Base-by-base conservation (phyloP, 2,329 filamentous ascomycete genomes). In the Chaetomium olivaceum region DNA sequence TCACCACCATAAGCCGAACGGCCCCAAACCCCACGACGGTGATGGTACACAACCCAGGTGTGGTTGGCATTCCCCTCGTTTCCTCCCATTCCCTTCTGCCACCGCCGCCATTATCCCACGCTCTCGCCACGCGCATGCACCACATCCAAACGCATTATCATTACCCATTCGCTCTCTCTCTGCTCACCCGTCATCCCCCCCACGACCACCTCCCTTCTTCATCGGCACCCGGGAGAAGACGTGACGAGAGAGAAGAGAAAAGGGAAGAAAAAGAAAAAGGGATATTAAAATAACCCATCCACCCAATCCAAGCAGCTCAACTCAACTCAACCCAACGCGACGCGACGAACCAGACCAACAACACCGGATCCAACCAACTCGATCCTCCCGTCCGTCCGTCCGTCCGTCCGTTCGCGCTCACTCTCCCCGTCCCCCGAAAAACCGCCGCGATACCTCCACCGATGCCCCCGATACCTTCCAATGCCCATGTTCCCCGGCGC, bases 71-170 rank as follows among this genome's bases (percentile, higher is more conserved):
- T 36, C 29, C 29, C n/a, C n/a, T 48, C 43, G 2, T n/a, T 48
- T 48, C 19, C 7, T 21, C 43, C 7, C 16, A 12, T 46, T 8
- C 19, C 29, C 29, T 56, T n/a, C 33, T 56, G 4, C 36, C 33
- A 19, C 9, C 31, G 7, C 21, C 46, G 11, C 12, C n/a, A 23
- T 19, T 16, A 2, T 12, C 43, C 43, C 19, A 39, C 16, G 1
- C 43, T 23, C 16, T 39, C 39, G 16, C 12, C 39, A 23, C 48
- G 16, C 48, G 12, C 21, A 51, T 27, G 21, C 48, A 51, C n/a
- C 8, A 9, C 48, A 51, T 23, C 48, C 48, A 27, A 27, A 51
- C 21, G 33, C n/a, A 51, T 50, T 60, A 60, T 60, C 57, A 58
- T 58, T 58, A 60, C 19, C n/a, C 46, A 51, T 6, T 6, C 27